These are phyloP conservation scores for Epichloe uncinata DNA, from an alignment of 2,329 filamentous ascomycete species.

Conservation along the genomic window DNA sequence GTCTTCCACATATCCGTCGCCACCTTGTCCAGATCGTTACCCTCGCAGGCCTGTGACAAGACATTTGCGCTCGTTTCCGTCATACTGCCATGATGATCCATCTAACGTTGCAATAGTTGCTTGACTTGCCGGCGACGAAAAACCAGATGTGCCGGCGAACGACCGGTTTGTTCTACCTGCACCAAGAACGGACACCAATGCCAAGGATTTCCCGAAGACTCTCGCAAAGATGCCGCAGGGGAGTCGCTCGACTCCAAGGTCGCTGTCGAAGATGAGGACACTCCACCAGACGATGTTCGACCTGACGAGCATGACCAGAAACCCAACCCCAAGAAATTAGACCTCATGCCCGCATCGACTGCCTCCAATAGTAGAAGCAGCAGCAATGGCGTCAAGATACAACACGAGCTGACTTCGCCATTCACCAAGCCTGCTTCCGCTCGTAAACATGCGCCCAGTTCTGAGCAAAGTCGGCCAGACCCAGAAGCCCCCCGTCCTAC, in stretches of 20 bases:
- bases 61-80: not conserved
- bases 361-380: not conserved
- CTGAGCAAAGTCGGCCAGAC: not conserved
- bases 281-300: slow-evolving; percentile 1
- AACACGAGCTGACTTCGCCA: not conserved
- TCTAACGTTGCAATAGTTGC: slow-evolving; percentile 32
- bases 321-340: not conserved
- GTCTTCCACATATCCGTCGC: slow-evolving; percentile 18
- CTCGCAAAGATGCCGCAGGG: slow-evolving; percentile 29
- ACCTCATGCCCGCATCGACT: not conserved
- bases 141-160: slow-evolving; percentile 61
- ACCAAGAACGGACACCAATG: slow-evolving; percentile 57
- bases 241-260: slow-evolving; percentile 10
- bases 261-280: slow-evolving; percentile 7
- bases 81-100: not conserved
- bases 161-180: slow-evolving; percentile 59
- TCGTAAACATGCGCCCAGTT: not conserved
- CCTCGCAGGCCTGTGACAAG: not conserved
- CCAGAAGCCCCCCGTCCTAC: not conserved
- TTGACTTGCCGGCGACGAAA: slow-evolving; percentile 64
- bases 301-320: slow-evolving; percentile 3
- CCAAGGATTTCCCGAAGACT: slow-evolving; percentile 48
- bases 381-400: slow-evolving; percentile 1
- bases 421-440: not conserved
- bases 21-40: not conserved